A percentile compares a stretch with the other conserved stretches of the same genome.
Evolutionary conservation across 768 basidiomycete genomes (phyloP).

Genomic region (Leccinum rimulosum): DNA sequence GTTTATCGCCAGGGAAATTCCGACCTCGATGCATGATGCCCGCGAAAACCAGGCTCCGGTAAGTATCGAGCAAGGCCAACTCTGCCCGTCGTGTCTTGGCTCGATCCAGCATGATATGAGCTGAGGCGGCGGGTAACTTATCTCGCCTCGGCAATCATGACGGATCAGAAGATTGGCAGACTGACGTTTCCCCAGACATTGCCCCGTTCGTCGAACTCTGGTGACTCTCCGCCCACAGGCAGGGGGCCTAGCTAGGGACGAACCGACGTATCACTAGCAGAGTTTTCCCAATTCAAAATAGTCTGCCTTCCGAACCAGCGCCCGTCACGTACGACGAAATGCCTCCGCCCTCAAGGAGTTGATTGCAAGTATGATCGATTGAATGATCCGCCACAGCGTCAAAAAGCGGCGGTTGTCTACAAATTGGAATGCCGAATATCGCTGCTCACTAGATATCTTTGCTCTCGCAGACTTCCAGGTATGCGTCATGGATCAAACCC

Average conservation of each 20-base stretch:
- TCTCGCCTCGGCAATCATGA: background rate
- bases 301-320: too few species aligned
- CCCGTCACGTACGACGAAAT: background rate
- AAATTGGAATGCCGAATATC: background rate
- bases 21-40: constrained; percentile 16
- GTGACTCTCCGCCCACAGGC: too few species aligned
- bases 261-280: too few species aligned
- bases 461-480: background rate
- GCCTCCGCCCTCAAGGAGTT: background rate
- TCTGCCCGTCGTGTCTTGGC: constrained; percentile 5
- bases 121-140: background rate
- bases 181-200: constrained; percentile 4
- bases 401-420: background rate
- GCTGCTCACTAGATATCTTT: background rate
- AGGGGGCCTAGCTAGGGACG: too few species aligned
- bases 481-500: background rate
- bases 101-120: background rate
- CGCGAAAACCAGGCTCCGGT: constrained; percentile 15
- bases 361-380: background rate
- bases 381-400: background rate
- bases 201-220: background rate
- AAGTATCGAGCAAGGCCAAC: constrained; percentile 7
- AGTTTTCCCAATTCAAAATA: too few species aligned
- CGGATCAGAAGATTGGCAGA: background rate
- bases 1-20: constrained; percentile 19